Percentiles rank a stretch among this genome's conserved stretches.
Conservation (phyloP, 306 rosid species). For the Arachis hypogaea region DNA sequence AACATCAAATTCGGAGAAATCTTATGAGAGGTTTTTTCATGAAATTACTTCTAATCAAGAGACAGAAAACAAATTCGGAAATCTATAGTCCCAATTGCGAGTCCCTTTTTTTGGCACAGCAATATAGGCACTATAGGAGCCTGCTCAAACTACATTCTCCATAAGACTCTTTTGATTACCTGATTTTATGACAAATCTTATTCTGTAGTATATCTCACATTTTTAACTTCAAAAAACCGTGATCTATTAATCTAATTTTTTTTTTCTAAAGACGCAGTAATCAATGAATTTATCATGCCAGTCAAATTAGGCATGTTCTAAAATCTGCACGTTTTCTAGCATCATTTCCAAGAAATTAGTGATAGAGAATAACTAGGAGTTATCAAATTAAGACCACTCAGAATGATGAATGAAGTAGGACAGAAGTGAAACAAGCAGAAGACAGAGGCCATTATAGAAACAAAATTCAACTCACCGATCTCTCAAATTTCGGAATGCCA, state of each 20-base stretch:
- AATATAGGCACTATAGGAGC: slow-evolving; percentile 11
- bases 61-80: neutral
- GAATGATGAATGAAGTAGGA: slow-evolving; percentile 2
- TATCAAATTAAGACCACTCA: slow-evolving; percentile 20
- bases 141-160: neutral
- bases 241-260: neutral
- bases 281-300: slow-evolving; percentile 9
- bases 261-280: neutral
- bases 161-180: neutral
- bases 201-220: neutral
- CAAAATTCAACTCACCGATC: slow-evolving; percentile 9
- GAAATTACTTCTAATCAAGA: neutral
- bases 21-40: neutral
- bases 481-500: slow-evolving; percentile 1
- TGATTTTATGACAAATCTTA: neutral
- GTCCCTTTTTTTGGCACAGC: neutral
- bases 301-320: slow-evolving; percentile 18
- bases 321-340: slow-evolving; percentile 8
- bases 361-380: neutral
- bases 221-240: slow-evolving; percentile 11
- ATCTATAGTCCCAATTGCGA: neutral
- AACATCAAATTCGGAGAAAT: neutral
- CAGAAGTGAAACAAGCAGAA: slow-evolving; percentile 16
- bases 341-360: slow-evolving; percentile 18
- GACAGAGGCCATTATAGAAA: slow-evolving; percentile 7